Percentiles rank a stretch among this genome's conserved stretches.
Evolutionary conservation across 148 eudicot species (phyloP).

Genomic region (Heliosperma pusillum): DNA sequence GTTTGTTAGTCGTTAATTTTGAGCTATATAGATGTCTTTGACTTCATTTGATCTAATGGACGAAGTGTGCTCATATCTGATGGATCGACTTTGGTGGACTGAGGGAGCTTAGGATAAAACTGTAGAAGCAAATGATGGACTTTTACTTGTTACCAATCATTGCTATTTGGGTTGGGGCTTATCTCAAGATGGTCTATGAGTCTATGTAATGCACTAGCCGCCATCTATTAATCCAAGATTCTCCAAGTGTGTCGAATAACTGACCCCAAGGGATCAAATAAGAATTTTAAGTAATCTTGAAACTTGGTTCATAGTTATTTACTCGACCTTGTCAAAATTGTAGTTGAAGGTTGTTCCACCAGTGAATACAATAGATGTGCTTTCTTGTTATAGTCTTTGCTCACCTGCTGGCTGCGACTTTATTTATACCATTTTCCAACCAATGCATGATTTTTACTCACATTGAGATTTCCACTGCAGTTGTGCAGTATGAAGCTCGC

Average conservation of each 20-base stretch:
- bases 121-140: not conserved
- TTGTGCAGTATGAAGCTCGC: slow-evolving; percentile 43
- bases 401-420: not conserved
- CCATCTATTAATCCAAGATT: not conserved
- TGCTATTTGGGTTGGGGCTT: not conserved
- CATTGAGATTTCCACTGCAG: slow-evolving; percentile 16
- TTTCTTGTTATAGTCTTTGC: not conserved
- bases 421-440: not conserved
- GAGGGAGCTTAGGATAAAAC: too few species aligned
- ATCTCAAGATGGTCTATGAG: not conserved
- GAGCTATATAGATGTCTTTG: not conserved
- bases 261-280: too few species aligned
- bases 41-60: not conserved
- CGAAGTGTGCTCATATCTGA: not conserved
- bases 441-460: not conserved
- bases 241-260: not conserved
- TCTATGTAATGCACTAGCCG: not conserved
- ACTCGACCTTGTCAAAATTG: not conserved
- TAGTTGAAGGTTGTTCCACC: not conserved
- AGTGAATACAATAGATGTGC: not conserved
- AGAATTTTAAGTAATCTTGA: too few species aligned
- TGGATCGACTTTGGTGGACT: too few species aligned
- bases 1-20: too few species aligned
- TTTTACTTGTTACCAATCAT: not conserved
- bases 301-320: too few species aligned